phyloP scores from a whole-genome alignment of 2,329 filamentous ascomycete genomes.

The Fusarium dimerum region DNA sequence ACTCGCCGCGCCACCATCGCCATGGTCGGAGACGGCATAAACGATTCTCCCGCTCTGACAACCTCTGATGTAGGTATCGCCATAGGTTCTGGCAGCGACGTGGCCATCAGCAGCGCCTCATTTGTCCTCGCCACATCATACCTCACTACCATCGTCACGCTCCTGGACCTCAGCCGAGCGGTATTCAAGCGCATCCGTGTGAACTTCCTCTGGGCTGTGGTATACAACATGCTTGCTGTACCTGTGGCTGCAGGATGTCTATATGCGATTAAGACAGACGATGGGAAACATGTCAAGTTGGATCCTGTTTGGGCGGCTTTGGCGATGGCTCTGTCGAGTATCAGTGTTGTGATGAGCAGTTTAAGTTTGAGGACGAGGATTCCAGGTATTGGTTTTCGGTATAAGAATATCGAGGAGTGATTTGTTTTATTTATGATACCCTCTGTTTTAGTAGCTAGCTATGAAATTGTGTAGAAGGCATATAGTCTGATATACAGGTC shows the following conservation, averaged over 20 bases:
- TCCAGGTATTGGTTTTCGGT: slow-evolving; percentile 46
- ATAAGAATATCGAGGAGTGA: slow-evolving; percentile 13
- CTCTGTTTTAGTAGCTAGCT: background rate
- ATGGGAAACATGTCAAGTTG: slow-evolving; percentile 59
- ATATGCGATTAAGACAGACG: slow-evolving; percentile 55
- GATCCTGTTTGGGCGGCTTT: slow-evolving; percentile 85
- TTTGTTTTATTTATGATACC: background rate
- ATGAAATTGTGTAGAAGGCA: no score
- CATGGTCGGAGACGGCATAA: slow-evolving; percentile 89
- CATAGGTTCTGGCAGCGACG: slow-evolving; percentile 80
- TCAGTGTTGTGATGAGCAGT: slow-evolving; percentile 85
- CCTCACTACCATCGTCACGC: slow-evolving; percentile 68
- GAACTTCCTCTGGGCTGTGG: slow-evolving; percentile 83
- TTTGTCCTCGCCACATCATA: slow-evolving; percentile 80
- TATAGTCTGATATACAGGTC: no score
- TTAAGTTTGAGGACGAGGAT: slow-evolving; percentile 62
- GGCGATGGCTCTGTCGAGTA: slow-evolving; percentile 90
- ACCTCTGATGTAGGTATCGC: slow-evolving; percentile 83
- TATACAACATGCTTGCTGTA: slow-evolving; percentile 79
- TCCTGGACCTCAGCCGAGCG: slow-evolving; percentile 68
- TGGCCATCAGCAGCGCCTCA: slow-evolving; percentile 77
- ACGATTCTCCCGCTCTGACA: slow-evolving; percentile 80
- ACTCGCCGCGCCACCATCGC: slow-evolving; percentile 59
- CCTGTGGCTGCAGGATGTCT: slow-evolving; percentile 81
- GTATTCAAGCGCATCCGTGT: slow-evolving; percentile 79